These are phyloP conservation scores for Immersiporthe knoxdaviesiana DNA, from an alignment of 2,329 filamentous ascomycete species.

Conservation along the genomic window DNA sequence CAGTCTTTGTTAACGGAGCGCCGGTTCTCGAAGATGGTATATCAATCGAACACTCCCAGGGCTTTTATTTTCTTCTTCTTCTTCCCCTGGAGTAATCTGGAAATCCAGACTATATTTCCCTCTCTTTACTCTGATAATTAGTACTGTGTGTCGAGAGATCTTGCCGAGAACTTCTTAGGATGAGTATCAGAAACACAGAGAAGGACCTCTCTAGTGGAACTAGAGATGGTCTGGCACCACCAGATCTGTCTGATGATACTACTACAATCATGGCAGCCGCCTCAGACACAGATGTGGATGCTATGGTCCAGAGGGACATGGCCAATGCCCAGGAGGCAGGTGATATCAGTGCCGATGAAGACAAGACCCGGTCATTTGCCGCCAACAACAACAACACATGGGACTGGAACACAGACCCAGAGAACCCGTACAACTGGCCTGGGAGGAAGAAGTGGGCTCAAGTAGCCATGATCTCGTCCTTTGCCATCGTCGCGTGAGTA, in stretches of 20 bases:
- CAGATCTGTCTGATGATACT: conserved; percentile 2
- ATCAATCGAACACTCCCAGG: background rate
- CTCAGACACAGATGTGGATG: background rate
- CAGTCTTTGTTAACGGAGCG: background rate
- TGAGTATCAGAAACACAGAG: background rate
- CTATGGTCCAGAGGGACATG: background rate
- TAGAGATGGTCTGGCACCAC: background rate
- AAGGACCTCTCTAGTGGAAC: background rate
- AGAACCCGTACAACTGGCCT: conserved; percentile 59
- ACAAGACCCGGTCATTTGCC: background rate
- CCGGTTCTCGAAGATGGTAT: background rate
- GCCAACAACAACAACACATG: conserved; percentile 9
- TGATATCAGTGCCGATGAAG: background rate
- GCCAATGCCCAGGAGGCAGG: background rate
- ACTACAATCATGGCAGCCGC: background rate
- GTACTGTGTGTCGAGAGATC: background rate
- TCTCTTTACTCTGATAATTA: background rate
- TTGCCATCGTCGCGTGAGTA: conserved; percentile 48
- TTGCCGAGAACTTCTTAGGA: background rate
- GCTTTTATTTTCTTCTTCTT: background rate
- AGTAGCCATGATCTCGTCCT: conserved; percentile 42
- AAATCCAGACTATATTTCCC: background rate
- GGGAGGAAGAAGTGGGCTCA: conserved; percentile 44
- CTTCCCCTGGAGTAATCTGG: background rate
- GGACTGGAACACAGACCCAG: conserved; percentile 44